These are phyloP conservation scores for Pestalotiopsis sp. DNA, from an alignment of 2,329 filamentous ascomycete species.

Conservation along the genomic window DNA sequence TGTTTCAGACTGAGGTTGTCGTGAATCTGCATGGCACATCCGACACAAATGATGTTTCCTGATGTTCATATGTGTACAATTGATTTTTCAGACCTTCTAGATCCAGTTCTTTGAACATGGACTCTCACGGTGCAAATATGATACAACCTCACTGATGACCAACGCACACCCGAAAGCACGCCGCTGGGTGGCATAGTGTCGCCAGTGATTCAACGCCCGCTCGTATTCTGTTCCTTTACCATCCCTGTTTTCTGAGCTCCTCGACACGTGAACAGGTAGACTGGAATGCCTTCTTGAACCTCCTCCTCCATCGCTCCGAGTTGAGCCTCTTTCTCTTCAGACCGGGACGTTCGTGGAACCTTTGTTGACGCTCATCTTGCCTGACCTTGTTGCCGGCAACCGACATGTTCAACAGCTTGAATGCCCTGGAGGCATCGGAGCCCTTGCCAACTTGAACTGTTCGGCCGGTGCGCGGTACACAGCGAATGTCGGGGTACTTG, in stretches of 20 bases:
- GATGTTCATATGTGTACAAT: conserved; percentile 4
- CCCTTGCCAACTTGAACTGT: conserved; percentile 41
- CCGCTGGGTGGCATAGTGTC: background rate
- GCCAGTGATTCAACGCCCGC: background rate
- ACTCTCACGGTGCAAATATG: background rate
- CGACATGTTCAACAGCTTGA: conserved; percentile 41
- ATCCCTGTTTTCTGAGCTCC: conserved; percentile 75
- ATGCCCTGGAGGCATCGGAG: conserved; percentile 45
- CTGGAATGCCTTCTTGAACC: conserved; percentile 70
- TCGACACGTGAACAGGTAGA: conserved; percentile 63
- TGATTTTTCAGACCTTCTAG: conserved; percentile 1
- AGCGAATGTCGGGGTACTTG: conserved; percentile 31
- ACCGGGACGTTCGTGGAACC: conserved; percentile 73
- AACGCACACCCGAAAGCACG: background rate
- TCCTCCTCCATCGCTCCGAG: conserved; percentile 66
- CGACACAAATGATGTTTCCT: background rate
- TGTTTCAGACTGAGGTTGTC: background rate
- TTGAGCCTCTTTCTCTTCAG: conserved; percentile 75
- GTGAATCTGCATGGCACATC: background rate
- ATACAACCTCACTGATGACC: background rate
- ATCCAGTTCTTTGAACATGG: background rate
- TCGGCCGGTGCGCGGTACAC: conserved; percentile 44
- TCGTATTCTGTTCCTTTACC: conserved; percentile 47
- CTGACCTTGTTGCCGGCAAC: conserved; percentile 56
- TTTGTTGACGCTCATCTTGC: conserved; percentile 57